phyloP scores from a whole-genome alignment of 306 rosid species.

The Prunus kanzakura region DNA sequence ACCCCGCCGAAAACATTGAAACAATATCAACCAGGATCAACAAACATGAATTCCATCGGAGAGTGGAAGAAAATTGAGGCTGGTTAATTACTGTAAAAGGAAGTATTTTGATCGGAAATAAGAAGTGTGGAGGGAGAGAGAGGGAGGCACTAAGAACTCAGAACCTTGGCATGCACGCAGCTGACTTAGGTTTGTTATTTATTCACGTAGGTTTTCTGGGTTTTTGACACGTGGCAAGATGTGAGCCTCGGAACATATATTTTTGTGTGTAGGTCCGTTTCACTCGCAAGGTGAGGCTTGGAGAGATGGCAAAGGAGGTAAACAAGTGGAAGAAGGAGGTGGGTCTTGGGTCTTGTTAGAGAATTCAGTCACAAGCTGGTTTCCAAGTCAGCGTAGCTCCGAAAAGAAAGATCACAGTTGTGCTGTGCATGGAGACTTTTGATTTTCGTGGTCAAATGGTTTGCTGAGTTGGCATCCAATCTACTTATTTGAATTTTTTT shows the following conservation, averaged over 20 bases:
- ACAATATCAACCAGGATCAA: background rate
- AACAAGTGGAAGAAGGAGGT: background rate
- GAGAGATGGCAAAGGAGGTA: constrained; percentile 2
- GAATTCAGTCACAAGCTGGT: background rate
- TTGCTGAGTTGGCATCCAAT: background rate
- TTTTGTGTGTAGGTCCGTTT: constrained; percentile 16
- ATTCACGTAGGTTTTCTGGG: constrained; percentile 12
- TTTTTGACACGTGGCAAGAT: constrained; percentile 24
- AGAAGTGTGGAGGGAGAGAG: background rate
- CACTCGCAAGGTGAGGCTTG: constrained; percentile 29
- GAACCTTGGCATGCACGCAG: background rate
- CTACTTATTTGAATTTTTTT: too few species aligned
- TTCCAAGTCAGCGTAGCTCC: constrained; percentile 8
- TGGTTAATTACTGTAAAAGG: background rate
- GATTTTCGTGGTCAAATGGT: background rate
- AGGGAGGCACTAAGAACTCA: background rate
- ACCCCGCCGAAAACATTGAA: background rate
- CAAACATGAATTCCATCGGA: background rate
- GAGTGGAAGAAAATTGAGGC: background rate
- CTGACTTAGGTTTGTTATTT: background rate
- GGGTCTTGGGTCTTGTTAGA: background rate
- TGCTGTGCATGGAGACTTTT: background rate
- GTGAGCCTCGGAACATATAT: background rate
- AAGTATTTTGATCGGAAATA: background rate
- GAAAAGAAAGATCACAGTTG: background rate